phyloP scores from a whole-genome alignment of 805 yeast species.

The Starmera dryadoides region DNA sequence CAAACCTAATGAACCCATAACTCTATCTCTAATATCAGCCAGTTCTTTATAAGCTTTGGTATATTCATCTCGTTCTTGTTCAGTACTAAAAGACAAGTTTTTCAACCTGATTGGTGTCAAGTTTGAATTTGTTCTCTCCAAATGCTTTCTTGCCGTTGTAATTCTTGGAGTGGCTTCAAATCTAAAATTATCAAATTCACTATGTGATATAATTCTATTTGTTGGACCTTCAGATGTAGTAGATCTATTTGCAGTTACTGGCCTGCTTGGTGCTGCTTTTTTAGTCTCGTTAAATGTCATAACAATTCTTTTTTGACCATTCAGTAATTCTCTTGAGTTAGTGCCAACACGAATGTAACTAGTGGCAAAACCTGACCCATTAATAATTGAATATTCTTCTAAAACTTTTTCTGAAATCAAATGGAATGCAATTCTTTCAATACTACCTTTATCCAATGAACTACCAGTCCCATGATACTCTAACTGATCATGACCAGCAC shows the following conservation, averaged over 20 bases:
- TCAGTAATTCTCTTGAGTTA: constrained; percentile 41
- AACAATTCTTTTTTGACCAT: constrained; percentile 35
- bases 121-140: constrained; percentile 18
- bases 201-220: constrained; percentile 2
- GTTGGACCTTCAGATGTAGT: constrained; percentile 5
- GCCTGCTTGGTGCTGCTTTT: constrained; percentile 8
- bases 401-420: constrained; percentile 59
- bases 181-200: constrained; percentile 13
- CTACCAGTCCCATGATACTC: constrained; percentile 70
- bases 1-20: constrained; percentile 34
- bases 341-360: constrained; percentile 65
- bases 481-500: constrained; percentile 52
- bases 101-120: constrained; percentile 14
- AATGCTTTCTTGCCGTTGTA: constrained; percentile 13
- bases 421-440: constrained; percentile 79
- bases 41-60: constrained; percentile 20
- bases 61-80: constrained; percentile 14
- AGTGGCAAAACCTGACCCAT: constrained; percentile 71
- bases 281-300: constrained; percentile 35
- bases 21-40: constrained; percentile 32
- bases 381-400: constrained; percentile 65
- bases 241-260: constrained; percentile 6
- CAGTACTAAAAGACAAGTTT: constrained; percentile 10
- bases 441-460: constrained; percentile 52
- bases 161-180: constrained; percentile 15